Evolutionary conservation across 371 early-diverging fungal species (phyloP).

Genomic region (Mucor mucedo): DNA sequence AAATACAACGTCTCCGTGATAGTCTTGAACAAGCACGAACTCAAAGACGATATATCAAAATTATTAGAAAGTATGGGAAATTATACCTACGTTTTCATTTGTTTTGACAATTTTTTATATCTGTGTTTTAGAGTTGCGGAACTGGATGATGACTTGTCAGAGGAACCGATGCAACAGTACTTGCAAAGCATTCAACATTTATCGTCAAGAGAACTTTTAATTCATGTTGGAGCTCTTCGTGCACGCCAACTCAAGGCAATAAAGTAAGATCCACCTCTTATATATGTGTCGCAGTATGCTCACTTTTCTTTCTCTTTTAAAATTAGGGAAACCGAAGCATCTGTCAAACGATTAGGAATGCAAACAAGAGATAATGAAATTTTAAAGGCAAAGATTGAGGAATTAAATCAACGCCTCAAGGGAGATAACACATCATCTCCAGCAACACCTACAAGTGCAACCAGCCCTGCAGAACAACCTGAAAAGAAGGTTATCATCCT

Average conservation of each 20-base stretch:
- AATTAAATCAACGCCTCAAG: background rate
- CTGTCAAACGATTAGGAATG: too few species aligned
- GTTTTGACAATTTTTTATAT: background rate
- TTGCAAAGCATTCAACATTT: background rate
- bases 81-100: background rate
- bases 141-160: slow-evolving; percentile 9
- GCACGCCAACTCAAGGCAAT: background rate
- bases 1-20: background rate
- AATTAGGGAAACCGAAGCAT: too few species aligned
- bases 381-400: too few species aligned
- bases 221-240: slow-evolving; percentile 4
- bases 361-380: too few species aligned
- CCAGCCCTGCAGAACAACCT: background rate
- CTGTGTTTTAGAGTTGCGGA: slow-evolving; percentile 14
- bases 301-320: background rate
- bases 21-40: background rate
- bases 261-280: background rate
- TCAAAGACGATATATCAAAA: slow-evolving; percentile 7
- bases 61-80: slow-evolving; percentile 9
- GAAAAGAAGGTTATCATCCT: background rate
- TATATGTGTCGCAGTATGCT: background rate
- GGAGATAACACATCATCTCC: background rate
- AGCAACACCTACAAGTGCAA: background rate
- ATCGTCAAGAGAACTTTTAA: background rate
- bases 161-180: background rate